phyloP scores from a whole-genome alignment of 345 rosid species.

The Clausena lansium region DNA sequence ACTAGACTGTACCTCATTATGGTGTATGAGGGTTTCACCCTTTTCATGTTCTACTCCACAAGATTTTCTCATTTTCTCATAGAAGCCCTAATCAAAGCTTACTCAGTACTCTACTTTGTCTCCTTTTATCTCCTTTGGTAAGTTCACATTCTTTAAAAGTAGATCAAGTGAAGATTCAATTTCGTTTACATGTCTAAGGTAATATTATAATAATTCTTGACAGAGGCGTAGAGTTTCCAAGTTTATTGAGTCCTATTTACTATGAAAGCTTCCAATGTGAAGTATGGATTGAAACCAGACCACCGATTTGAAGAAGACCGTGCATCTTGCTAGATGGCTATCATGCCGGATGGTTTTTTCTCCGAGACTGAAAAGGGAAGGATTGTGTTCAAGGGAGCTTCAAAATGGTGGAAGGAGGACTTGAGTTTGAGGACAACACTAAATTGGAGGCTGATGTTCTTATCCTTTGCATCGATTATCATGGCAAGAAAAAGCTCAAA shows the following conservation, averaged over 20 bases:
- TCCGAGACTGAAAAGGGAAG: conserved; percentile 75
- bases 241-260: conserved; percentile 80
- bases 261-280: conserved; percentile 69
- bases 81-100: conserved; percentile 66
- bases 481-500: conserved; percentile 76
- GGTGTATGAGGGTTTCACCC: conserved; percentile 91
- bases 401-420: conserved; percentile 78
- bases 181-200: not conserved
- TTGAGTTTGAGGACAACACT: conserved; percentile 65
- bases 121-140: conserved; percentile 67
- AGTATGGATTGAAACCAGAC: conserved; percentile 76
- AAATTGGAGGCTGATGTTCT: conserved; percentile 73
- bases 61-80: conserved; percentile 81
- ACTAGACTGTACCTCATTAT: conserved; percentile 88
- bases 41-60: conserved; percentile 84
- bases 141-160: not conserved
- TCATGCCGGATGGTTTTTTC: conserved; percentile 76
- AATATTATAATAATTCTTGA: not conserved
- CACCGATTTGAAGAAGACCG: conserved; percentile 87
- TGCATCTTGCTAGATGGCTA: conserved; percentile 96
- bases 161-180: not conserved
- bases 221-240: conserved; percentile 70
- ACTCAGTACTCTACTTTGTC: conserved; percentile 47
- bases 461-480: conserved; percentile 73
- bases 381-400: conserved; percentile 60